phyloP scores from a whole-genome alignment of 768 basidiomycete species.

The Daedaleopsis sinensis region DNA sequence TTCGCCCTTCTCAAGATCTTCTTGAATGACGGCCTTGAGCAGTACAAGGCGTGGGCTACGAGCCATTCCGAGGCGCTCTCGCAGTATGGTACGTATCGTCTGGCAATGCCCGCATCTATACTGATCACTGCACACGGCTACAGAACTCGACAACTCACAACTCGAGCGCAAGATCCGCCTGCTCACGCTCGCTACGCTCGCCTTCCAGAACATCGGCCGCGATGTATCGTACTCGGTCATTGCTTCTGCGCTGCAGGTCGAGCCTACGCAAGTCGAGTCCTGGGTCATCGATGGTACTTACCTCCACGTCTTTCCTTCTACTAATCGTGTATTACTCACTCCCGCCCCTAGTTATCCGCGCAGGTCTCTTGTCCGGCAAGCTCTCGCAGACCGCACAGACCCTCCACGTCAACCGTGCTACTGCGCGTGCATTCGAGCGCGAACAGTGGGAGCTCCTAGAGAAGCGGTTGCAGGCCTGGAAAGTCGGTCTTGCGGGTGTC shows the following conservation, averaged over 20 bases:
- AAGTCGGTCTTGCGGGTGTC: constrained; percentile 67
- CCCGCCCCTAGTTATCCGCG: constrained; percentile 68
- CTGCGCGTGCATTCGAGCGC: constrained; percentile 73
- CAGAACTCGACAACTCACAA: constrained; percentile 59
- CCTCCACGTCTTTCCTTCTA: not conserved
- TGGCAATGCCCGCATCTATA: not conserved
- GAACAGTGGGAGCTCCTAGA: constrained; percentile 83
- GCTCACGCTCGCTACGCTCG: constrained; percentile 73
- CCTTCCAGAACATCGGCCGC: constrained; percentile 75
- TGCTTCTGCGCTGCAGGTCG: constrained; percentile 66
- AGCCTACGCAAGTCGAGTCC: constrained; percentile 69
- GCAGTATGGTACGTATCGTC: constrained; percentile 50
- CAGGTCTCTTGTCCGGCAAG: constrained; percentile 77
- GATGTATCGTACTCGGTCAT: constrained; percentile 74
- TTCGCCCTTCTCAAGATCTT: constrained; percentile 80
- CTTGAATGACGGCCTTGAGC: constrained; percentile 61
- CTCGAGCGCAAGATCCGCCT: constrained; percentile 82
- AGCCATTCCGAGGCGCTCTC: constrained; percentile 51
- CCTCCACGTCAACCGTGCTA: constrained; percentile 72
- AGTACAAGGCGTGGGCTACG: constrained; percentile 64
- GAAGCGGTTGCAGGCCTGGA: constrained; percentile 77
- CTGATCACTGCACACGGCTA: not conserved
- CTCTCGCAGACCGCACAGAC: constrained; percentile 80
- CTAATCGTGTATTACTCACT: not conserved
- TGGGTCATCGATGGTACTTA: constrained; percentile 84